phyloP scores from a whole-genome alignment of 352 stramenopile genomes.

The Globisporangium megalacanthum region DNA sequence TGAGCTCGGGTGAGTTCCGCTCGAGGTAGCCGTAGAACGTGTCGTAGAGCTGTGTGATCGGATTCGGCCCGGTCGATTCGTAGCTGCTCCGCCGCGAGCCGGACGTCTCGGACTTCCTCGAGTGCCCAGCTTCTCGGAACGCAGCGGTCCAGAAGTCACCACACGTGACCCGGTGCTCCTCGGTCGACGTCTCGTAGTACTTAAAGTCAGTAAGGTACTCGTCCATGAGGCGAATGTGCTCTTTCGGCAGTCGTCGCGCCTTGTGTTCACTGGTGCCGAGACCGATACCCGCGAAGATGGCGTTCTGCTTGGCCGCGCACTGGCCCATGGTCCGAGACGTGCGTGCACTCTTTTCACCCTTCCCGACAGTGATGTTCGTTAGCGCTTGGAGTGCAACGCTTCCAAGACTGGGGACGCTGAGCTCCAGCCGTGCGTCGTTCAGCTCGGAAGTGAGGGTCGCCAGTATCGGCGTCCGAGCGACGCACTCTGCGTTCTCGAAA shows the following conservation, averaged over 20 bases:
- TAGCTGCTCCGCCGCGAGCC: constrained; percentile 17
- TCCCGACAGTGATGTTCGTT: not conserved
- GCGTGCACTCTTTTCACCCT: not conserved
- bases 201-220: constrained; percentile 33
- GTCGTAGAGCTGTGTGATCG: constrained; percentile 32
- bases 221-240: constrained; percentile 25
- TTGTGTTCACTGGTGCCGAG: constrained; percentile 1
- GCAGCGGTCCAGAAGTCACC: constrained; percentile 27
- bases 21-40: constrained; percentile 44
- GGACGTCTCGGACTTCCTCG: not conserved
- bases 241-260: constrained; percentile 11
- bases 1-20: constrained; percentile 39
- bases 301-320: constrained; percentile 15
- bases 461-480: too few relatives aligned
- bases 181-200: constrained; percentile 28
- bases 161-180: constrained; percentile 24
- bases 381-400: not conserved
- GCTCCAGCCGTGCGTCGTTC: not conserved
- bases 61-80: constrained; percentile 7
- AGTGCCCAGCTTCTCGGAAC: constrained; percentile 21
- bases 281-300: constrained; percentile 7
- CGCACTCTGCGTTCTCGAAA: too few relatives aligned
- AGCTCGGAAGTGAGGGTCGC: not conserved
- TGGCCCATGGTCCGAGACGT: constrained; percentile 10
- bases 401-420: not conserved